These are phyloP conservation scores for Chaetothyriales sp. DNA, from an alignment of 2,329 filamentous ascomycete genomes.

Conservation along the genomic window DNA sequence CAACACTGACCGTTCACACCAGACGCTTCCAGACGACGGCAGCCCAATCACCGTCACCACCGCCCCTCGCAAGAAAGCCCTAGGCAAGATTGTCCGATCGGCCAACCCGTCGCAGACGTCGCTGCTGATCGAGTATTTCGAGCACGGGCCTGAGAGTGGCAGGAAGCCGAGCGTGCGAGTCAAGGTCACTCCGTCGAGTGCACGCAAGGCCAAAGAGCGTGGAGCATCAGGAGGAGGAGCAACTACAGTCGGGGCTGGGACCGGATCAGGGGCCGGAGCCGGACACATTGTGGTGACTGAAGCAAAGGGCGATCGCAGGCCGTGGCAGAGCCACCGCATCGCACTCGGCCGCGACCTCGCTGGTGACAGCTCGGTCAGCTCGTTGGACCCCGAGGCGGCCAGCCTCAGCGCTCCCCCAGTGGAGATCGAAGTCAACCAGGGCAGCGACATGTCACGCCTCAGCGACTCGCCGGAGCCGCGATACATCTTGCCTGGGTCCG, in stretches of 20 bases:
- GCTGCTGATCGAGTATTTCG: constrained; percentile 87
- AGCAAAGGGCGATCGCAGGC: constrained; percentile 55
- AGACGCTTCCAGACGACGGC: constrained; percentile 37
- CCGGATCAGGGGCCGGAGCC: constrained; percentile 23
- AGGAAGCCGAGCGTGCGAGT: constrained; percentile 71
- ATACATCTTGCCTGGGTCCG: constrained; percentile 57
- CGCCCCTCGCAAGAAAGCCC: constrained; percentile 48
- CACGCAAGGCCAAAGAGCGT: constrained; percentile 34
- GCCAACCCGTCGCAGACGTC: constrained; percentile 63
- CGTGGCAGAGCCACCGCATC: constrained; percentile 53
- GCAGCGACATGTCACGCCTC: constrained; percentile 54
- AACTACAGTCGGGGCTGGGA: too few relatives aligned
- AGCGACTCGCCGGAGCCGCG: constrained; percentile 42
- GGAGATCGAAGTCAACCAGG: constrained; percentile 68
- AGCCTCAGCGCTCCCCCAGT: constrained; percentile 54
- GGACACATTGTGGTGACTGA: constrained; percentile 82
- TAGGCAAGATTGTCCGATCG: constrained; percentile 38
- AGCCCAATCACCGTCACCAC: constrained; percentile 87
- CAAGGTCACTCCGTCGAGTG: constrained; percentile 59
- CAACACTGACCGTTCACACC: constrained; percentile 35
- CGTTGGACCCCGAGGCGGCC: constrained; percentile 61
- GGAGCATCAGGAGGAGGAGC: not conserved
- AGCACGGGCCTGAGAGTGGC: constrained; percentile 51
- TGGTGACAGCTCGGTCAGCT: constrained; percentile 43
- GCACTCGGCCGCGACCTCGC: constrained; percentile 34